These are phyloP conservation scores for Eugenia klotzschiana DNA, from an alignment of 441 rosid species.

Conservation along the genomic window DNA sequence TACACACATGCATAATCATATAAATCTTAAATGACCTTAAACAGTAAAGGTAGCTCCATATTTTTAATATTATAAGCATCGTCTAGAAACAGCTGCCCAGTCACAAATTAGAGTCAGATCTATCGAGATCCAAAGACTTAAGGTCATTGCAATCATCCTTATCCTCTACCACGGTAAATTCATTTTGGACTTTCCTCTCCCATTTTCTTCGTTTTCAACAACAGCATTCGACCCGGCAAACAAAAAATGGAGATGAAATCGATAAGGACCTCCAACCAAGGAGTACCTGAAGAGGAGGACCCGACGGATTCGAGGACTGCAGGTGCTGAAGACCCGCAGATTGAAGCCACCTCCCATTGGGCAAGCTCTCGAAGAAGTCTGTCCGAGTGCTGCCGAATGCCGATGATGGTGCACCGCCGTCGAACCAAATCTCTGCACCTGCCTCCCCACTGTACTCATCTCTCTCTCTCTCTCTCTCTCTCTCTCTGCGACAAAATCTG, in stretches of 20 bases:
- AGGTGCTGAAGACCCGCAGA: slow-evolving; percentile 87
- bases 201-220: neutral
- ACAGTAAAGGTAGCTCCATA: neutral
- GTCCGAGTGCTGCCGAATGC: slow-evolving; percentile 74
- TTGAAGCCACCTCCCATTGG: slow-evolving; percentile 88
- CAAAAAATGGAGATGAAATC: neutral
- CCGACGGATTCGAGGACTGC: slow-evolving; percentile 36
- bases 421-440: slow-evolving; percentile 70
- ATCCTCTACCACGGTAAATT: neutral
- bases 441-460: slow-evolving; percentile 69
- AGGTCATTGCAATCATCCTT: neutral
- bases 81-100: neutral
- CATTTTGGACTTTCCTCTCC: neutral
- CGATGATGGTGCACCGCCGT: slow-evolving; percentile 74
- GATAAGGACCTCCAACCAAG: neutral
- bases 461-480: neutral
- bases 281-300: slow-evolving; percentile 49
- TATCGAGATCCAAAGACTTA: neutral
- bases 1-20: neutral
- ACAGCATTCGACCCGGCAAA: neutral
- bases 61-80: neutral
- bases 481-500: neutral
- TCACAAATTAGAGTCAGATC: slow-evolving; percentile 11
- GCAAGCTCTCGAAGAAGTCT: slow-evolving; percentile 50
- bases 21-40: neutral